Conservation (phyloP, 345 rosid genomes). For the Aquilaria yunnanensis region DNA sequence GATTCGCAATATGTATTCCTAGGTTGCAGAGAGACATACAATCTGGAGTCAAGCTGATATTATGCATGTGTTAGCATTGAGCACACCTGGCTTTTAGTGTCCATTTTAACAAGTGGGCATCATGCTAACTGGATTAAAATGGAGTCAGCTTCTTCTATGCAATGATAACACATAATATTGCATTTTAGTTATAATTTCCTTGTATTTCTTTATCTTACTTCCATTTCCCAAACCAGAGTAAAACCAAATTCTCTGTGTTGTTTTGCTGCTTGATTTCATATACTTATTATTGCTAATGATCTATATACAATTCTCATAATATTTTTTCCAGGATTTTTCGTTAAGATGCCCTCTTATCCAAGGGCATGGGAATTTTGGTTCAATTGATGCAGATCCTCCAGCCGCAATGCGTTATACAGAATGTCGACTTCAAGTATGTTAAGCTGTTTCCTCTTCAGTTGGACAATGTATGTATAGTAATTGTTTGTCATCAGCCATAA, state of each 20-base stretch:
- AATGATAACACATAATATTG: too few species aligned
- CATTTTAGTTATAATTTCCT: too few species aligned
- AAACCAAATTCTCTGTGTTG: neutral
- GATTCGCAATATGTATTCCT: too few species aligned
- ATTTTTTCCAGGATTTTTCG: slow-evolving; percentile 63
- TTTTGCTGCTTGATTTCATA: neutral
- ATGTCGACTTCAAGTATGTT: slow-evolving; percentile 83
- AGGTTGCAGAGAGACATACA: too few species aligned
- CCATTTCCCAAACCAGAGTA: too few species aligned
- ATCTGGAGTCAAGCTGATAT: too few species aligned
- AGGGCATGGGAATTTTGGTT: slow-evolving; percentile 98
- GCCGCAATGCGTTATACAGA: slow-evolving; percentile 99
- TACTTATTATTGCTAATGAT: neutral
- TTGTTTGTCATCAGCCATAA: neutral
- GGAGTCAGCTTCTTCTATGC: too few species aligned
- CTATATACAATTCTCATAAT: neutral
- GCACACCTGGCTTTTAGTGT: too few species aligned
- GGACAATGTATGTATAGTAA: neutral
- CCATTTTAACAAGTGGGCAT: too few species aligned
- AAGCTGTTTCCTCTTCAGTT: slow-evolving; percentile 9
- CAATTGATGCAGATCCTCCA: slow-evolving; percentile 94
- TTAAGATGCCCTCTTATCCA: slow-evolving; percentile 80
- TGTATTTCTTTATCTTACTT: too few species aligned
- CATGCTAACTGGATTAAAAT: too few species aligned
- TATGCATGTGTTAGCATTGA: too few species aligned